Conservation (phyloP, 2,329 filamentous ascomycete genomes). For the Fusarium neocosmosporiellum region DNA sequence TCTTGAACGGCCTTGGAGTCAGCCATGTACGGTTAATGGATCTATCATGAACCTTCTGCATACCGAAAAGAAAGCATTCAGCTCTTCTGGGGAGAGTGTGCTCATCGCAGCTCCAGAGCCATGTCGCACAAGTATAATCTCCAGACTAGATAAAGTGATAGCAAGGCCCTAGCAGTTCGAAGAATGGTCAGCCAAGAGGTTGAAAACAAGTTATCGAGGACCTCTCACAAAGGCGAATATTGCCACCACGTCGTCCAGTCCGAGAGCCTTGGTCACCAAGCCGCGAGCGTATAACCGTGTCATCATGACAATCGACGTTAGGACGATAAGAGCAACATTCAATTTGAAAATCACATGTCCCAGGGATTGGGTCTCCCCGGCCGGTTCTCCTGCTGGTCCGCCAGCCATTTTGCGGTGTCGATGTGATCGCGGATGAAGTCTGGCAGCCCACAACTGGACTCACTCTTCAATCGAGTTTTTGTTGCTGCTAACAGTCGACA, state of each 20-base stretch:
- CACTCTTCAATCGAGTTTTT: too few relatives aligned
- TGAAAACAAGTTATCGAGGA: background rate
- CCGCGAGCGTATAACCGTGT: background rate
- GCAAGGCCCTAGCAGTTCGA: constrained; percentile 18
- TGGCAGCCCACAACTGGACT: too few relatives aligned
- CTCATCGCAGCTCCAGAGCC: constrained; percentile 30
- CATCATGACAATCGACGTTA: background rate
- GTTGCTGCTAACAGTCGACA: too few relatives aligned
- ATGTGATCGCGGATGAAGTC: background rate
- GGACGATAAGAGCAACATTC: background rate
- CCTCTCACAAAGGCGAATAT: constrained; percentile 1
- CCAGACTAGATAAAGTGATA: constrained; percentile 27
- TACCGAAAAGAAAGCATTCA: constrained; percentile 33
- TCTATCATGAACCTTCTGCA: background rate
- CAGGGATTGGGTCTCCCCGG: constrained; percentile 21
- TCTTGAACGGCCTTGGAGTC: background rate
- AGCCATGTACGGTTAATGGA: background rate
- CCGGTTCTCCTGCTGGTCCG: too few relatives aligned
- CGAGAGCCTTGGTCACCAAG: background rate
- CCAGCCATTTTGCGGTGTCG: background rate
- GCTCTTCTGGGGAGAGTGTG: constrained; percentile 13
- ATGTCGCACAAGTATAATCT: constrained; percentile 23
- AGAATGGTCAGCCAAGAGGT: constrained; percentile 10
- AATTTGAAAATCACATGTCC: constrained; percentile 19
- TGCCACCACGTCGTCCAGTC: background rate